These are phyloP conservation scores for Moricandia moricandioides DNA, from an alignment of 345 rosid species.

Conservation along the genomic window DNA sequence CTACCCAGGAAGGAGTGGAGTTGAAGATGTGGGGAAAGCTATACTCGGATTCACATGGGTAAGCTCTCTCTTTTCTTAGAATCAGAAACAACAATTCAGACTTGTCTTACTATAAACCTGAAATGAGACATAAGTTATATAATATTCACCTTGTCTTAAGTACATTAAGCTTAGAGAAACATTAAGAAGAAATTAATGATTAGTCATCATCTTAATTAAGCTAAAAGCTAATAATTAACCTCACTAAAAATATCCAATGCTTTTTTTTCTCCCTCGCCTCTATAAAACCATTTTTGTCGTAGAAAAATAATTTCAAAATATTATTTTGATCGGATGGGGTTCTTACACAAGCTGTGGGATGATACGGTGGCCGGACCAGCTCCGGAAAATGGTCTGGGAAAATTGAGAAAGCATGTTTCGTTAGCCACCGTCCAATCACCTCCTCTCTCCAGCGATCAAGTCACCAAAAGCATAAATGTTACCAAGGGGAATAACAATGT, in stretches of 20 bases:
- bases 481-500: slow-evolving; percentile 40
- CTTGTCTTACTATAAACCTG: background rate
- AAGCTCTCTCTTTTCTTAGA: background rate
- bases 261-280: slow-evolving; percentile 5
- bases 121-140: no score
- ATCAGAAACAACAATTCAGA: background rate
- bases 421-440: slow-evolving; percentile 42
- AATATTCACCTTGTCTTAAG: no score
- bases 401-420: slow-evolving; percentile 62
- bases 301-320: slow-evolving; percentile 27
- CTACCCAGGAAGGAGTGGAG: no score
- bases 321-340: slow-evolving; percentile 56
- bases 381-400: slow-evolving; percentile 75
- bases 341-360: slow-evolving; percentile 92
- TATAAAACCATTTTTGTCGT: slow-evolving; percentile 25
- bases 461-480: slow-evolving; percentile 68
- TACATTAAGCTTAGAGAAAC: slow-evolving; percentile 7
- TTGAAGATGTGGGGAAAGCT: no score
- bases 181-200: background rate
- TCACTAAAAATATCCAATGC: slow-evolving; percentile 31
- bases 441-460: slow-evolving; percentile 19
- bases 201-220: slow-evolving; percentile 33
- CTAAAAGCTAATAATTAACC: slow-evolving; percentile 28
- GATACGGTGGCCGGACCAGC: slow-evolving; percentile 96
- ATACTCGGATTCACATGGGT: no score